These are phyloP conservation scores for Colletotrichum gigasporum DNA, from an alignment of 2,329 filamentous ascomycete species.

Conservation along the genomic window DNA sequence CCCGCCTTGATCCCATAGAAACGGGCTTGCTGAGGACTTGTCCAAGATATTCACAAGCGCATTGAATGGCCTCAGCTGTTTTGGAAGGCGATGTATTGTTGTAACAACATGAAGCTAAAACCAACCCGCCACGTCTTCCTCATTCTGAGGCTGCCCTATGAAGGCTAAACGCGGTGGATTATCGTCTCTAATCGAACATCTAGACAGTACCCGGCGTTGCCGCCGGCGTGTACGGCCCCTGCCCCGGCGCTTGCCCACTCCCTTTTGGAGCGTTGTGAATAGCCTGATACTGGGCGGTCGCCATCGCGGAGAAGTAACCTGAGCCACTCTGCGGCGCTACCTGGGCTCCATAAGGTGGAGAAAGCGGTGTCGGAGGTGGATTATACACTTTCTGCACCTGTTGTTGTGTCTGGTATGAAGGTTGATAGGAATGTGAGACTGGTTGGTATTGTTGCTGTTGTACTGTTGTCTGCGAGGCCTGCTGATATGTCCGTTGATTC, in stretches of 20 bases:
- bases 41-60: too few relatives aligned
- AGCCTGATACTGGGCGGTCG: not conserved
- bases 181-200: too few relatives aligned
- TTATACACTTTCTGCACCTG: not conserved
- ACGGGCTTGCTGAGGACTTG: too few relatives aligned
- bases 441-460: slow-evolving; percentile 12
- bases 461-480: not conserved
- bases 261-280: not conserved
- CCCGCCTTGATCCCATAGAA: too few relatives aligned
- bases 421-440: not conserved
- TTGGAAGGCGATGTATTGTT: too few relatives aligned
- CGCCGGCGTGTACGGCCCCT: slow-evolving; percentile 5
- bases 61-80: too few relatives aligned
- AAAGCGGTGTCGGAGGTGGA: not conserved
- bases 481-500: not conserved
- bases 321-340: not conserved
- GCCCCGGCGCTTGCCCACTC: not conserved
- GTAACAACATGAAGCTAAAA: too few relatives aligned
- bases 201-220: not conserved
- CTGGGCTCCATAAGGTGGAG: not conserved
- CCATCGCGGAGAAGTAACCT: not conserved
- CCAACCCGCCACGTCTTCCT: too few relatives aligned
- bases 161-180: too few relatives aligned
- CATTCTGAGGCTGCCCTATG: too few relatives aligned
- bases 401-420: not conserved